A percentile compares a stretch with the other conserved stretches of the same genome.
Conservation (phyloP, 257 asterid genomes). For the Capsicum baccatum region DNA sequence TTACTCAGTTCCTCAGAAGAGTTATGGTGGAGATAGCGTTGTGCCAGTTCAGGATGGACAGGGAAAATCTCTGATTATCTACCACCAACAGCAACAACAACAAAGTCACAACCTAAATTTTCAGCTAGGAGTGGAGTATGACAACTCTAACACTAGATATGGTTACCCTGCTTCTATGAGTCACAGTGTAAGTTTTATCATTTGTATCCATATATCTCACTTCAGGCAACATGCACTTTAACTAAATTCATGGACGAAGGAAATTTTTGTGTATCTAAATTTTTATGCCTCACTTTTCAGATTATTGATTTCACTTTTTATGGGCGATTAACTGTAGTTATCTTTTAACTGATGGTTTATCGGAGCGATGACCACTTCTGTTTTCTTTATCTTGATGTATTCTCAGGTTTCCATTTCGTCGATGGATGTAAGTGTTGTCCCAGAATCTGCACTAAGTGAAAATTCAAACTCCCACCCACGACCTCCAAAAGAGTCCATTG, state of each 20-base stretch:
- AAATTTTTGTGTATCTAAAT: not conserved
- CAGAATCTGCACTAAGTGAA: slow-evolving; percentile 59
- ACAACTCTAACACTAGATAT: slow-evolving; percentile 44
- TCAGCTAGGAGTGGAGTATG: slow-evolving; percentile 51
- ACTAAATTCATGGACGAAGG: not conserved
- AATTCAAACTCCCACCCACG: slow-evolving; percentile 50
- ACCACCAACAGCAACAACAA: slow-evolving; percentile 36
- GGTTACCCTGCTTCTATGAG: slow-evolving; percentile 48
- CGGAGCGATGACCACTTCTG: not conserved
- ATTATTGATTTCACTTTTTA: slow-evolving; percentile 10
- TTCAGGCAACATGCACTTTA: not conserved
- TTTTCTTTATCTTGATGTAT: slow-evolving; percentile 4
- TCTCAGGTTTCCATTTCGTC: slow-evolving; percentile 64
- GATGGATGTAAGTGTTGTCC: slow-evolving; percentile 67
- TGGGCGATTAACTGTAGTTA: not conserved
- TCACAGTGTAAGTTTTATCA: slow-evolving; percentile 54
- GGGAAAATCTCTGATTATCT: slow-evolving; percentile 3
- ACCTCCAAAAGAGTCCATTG: slow-evolving; percentile 62
- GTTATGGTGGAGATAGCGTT: slow-evolving; percentile 52
- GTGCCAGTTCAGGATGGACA: slow-evolving; percentile 52
- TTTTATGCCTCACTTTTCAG: not conserved
- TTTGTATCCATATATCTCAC: not conserved
- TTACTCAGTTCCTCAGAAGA: slow-evolving; percentile 45
- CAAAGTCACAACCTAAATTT: slow-evolving; percentile 40
- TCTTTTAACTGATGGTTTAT: not conserved